Evolutionary conservation across 441 rosid species (phyloP).

Genomic region (Rhodomyrtus psidioides): DNA sequence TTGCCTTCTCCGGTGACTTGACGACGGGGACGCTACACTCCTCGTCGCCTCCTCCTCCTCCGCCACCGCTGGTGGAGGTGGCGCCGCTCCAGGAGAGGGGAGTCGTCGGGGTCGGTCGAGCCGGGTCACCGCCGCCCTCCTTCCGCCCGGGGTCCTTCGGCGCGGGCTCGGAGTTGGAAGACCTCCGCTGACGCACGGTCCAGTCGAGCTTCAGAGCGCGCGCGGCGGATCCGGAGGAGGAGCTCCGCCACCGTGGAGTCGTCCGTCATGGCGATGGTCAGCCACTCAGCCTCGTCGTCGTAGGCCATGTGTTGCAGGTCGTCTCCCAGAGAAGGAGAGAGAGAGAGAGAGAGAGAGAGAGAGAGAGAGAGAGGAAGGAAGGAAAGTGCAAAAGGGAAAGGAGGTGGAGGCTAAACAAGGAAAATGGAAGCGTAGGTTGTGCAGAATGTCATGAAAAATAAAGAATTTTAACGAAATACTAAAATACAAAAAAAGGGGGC

Average conservation of each 20-base stretch:
- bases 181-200: background rate
- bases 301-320: background rate
- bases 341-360: background rate
- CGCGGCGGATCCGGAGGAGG: background rate
- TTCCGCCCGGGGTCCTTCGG: background rate
- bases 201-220: background rate
- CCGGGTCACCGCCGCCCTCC: background rate
- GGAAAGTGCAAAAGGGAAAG: background rate
- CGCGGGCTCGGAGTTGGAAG: background rate
- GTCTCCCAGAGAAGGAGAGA: background rate
- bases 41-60: background rate
- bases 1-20: background rate
- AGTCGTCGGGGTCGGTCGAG: background rate
- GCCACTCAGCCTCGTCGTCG: background rate
- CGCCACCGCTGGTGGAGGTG: background rate
- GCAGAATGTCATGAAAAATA: background rate
- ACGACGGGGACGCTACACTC: background rate
- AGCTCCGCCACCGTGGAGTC: background rate
- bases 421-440: background rate
- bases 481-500: background rate
- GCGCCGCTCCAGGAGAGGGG: constrained; percentile 2
- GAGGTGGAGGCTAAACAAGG: background rate
- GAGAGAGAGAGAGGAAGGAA: background rate
- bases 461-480: background rate
- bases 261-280: background rate